Conservation (phyloP, 768 basidiomycete species). For the Terana coerulea region DNA sequence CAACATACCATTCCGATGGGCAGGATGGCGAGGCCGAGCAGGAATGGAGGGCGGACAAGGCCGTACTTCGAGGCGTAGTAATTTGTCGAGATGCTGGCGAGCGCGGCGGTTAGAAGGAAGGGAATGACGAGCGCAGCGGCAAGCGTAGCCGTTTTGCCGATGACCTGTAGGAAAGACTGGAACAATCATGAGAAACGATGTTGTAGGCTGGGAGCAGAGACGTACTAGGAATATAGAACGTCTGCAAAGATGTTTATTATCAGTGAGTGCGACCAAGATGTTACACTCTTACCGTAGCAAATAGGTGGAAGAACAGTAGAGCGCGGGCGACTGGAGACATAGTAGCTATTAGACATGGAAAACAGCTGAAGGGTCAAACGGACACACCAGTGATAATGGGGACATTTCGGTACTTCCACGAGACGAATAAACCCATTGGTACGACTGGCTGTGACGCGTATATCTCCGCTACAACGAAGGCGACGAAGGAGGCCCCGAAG, state of each 20-base stretch:
- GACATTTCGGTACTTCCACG: constrained; percentile 13
- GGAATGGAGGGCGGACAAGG: constrained; percentile 11
- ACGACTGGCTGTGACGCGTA: constrained; percentile 9
- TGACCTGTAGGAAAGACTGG: constrained; percentile 16
- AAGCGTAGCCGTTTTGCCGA: constrained; percentile 5
- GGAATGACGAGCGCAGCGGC: constrained; percentile 17
- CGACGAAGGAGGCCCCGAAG: constrained; percentile 6
- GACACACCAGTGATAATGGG: constrained; percentile 13
- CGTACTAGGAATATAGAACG: constrained; percentile 16
- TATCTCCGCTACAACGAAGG: constrained; percentile 13
- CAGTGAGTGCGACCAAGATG: not conserved
- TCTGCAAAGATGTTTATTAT: not conserved
- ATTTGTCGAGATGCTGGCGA: constrained; percentile 6
- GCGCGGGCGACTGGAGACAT: constrained; percentile 1
- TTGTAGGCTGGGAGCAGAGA: not conserved
- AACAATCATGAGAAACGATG: not conserved
- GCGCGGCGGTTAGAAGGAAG: constrained; percentile 11
- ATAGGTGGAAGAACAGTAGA: constrained; percentile 17
- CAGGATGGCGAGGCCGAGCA: constrained; percentile 8
- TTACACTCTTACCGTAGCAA: constrained; percentile 13
- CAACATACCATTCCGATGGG: constrained; percentile 13
- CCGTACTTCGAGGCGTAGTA: constrained; percentile 3
- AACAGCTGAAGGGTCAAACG: not conserved
- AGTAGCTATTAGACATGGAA: not conserved
- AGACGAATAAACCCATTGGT: constrained; percentile 11